Base-by-base conservation (phyloP, 2,329 filamentous ascomycete genomes). In the Chrysosphaeria jannelii region DNA sequence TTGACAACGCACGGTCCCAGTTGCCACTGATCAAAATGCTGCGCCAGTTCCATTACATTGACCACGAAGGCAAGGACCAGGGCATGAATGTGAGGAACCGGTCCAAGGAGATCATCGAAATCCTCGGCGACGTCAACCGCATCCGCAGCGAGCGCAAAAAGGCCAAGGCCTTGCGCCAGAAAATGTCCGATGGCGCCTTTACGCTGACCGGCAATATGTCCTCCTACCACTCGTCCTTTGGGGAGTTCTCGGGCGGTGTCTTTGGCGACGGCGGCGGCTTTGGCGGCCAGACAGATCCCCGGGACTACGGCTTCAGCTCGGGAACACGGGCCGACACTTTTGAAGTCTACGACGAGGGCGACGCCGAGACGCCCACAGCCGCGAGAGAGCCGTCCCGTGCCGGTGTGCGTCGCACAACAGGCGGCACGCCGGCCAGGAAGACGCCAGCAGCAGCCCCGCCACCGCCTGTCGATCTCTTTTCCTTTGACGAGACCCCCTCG, bases 191-290 rank as follows among this genome's bases (percentile, higher is more conserved):
- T 20, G 81, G 46, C 28, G 43, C 46, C 29, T 47, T 51, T 30
- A 33, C 35, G 27, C 42, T 45, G 28, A 42, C 46, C 28, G 46
- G 53, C 37, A 24, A 19, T 10, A n/a, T n/a, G n/a, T n/a, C n/a
- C n/a, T n/a, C n/a, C n/a, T n/a, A n/a, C n/a, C n/a, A n/a, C n/a
- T 57, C 57, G 25, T 55, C 38, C 20, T 66, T 50, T 31, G 61
- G 61, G 17, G 60, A 58, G 21, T 67, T 56, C 34, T 64, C 60
- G 20, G 61, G 63, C 8, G 63, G 63, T 24, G 79, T 97, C 1
- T 93, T 85, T 38, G 81, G 81, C n/a, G 81, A 93, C 38, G 81
- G 81, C 12, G 81, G 81, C 30, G 81, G 79, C 10, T 91, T 89
- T 36, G 76, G 79, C 20, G 78, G 79, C 3, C 63, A 76, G 36